These are phyloP conservation scores for Monosporascus sp. DNA, from an alignment of 2,329 filamentous ascomycete species.

Conservation along the genomic window DNA sequence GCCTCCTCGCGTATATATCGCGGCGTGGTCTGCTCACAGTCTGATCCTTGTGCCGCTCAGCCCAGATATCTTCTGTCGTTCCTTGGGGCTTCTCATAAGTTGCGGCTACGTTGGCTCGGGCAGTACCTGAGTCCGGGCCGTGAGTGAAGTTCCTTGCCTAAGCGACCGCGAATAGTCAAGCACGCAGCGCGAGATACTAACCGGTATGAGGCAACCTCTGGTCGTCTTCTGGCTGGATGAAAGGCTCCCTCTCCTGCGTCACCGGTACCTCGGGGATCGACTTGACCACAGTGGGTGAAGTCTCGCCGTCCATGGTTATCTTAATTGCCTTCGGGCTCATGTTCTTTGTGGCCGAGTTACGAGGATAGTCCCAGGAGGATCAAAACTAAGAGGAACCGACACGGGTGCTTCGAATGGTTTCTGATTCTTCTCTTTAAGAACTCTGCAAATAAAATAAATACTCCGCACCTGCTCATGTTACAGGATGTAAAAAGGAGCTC, in stretches of 20 bases:
- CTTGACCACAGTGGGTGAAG: constrained; percentile 6
- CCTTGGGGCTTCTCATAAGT: constrained; percentile 29
- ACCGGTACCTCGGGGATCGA: constrained; percentile 18
- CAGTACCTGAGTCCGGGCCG: constrained; percentile 19
- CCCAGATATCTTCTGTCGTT: constrained; percentile 28
- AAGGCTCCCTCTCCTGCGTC: constrained; percentile 23
- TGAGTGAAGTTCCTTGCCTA: neutral
- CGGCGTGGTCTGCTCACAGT: constrained; percentile 17
- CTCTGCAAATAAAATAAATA: no score
- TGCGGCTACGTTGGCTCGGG: constrained; percentile 30
- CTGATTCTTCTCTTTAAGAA: no score
- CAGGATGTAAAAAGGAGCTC: no score
- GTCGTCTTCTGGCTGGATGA: constrained; percentile 23
- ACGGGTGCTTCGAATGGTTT: no score
- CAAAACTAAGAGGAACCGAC: no score
- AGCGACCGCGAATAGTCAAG: neutral
- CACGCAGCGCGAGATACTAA: constrained; percentile 1
- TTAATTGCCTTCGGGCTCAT: neutral
- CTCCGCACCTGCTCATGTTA: no score
- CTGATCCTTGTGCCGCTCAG: constrained; percentile 23
- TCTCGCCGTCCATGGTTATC: neutral
- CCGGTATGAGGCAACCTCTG: constrained; percentile 21
- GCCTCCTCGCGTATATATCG: neutral
- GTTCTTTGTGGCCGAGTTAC: neutral
- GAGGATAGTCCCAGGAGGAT: no score